phyloP scores from a whole-genome alignment of 768 basidiomycete species.

The Rhizopogon vulgaris region DNA sequence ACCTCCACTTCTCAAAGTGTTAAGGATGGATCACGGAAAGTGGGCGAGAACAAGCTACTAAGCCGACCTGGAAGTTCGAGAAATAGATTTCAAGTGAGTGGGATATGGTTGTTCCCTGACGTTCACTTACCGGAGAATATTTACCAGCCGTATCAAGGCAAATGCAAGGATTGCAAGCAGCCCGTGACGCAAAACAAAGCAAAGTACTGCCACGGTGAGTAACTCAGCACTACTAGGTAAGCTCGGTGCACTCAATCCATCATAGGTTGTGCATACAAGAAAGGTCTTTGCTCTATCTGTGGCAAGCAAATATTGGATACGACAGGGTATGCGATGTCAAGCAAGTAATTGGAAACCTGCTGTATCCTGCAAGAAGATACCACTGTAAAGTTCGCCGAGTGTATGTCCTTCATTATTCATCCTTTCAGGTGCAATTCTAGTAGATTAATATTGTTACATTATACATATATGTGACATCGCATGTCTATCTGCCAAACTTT shows the following conservation, averaged over 20 bases:
- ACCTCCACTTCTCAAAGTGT: slow-evolving; percentile 64
- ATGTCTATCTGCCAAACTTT: neutral
- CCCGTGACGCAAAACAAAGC: slow-evolving; percentile 79
- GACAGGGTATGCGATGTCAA: slow-evolving; percentile 78
- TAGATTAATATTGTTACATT: slow-evolving; percentile 7
- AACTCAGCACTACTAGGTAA: slow-evolving; percentile 4
- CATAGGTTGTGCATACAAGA: slow-evolving; percentile 82
- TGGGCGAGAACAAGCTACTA: slow-evolving; percentile 82
- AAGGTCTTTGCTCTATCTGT: slow-evolving; percentile 81
- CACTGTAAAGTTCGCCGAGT: slow-evolving; percentile 10
- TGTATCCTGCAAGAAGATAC: slow-evolving; percentile 12
- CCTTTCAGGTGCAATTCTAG: neutral
- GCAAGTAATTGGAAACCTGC: slow-evolving; percentile 43
- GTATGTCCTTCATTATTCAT: neutral
- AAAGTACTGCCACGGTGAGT: slow-evolving; percentile 83
- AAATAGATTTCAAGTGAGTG: slow-evolving; percentile 68
- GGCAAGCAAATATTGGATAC: slow-evolving; percentile 85
- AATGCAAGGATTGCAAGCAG: slow-evolving; percentile 86
- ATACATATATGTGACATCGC: neutral
- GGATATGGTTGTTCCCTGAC: slow-evolving; percentile 6
- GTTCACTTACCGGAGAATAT: slow-evolving; percentile 1
- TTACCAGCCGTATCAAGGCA: slow-evolving; percentile 72
- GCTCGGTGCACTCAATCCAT: slow-evolving; percentile 4
- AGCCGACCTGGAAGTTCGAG: slow-evolving; percentile 63
- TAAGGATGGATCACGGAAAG: slow-evolving; percentile 74